Evolutionary conservation across 495 filamentous ascomycete species (phyloP).

Genomic region (Hypomontagnella monticulosa): DNA sequence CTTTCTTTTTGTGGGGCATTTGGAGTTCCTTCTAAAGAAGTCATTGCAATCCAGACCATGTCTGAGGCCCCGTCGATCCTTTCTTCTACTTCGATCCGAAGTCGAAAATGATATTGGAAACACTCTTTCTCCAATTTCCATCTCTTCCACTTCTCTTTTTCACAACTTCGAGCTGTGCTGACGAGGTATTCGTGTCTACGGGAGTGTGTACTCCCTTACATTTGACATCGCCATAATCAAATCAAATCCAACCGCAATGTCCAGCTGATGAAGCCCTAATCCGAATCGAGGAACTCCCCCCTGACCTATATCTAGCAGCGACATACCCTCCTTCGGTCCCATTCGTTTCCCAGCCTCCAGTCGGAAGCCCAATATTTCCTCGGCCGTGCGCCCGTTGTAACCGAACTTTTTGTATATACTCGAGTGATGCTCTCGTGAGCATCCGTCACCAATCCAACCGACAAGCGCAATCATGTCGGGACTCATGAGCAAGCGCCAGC

Average conservation of each 20-base stretch:
- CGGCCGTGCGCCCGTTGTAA: conserved; percentile 32
- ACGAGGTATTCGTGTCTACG: not conserved
- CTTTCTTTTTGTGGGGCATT: conserved; percentile 34
- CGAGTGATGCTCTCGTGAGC: conserved; percentile 30
- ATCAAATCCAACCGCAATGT: conserved; percentile 14
- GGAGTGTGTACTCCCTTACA: conserved; percentile 12
- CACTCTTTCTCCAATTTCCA: conserved; percentile 18
- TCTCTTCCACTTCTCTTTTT: conserved; percentile 7
- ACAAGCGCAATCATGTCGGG: conserved; percentile 55
- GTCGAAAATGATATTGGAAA: conserved; percentile 28
- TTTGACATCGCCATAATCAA: not conserved
- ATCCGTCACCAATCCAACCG: not conserved
- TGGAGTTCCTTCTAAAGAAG: conserved; percentile 3
- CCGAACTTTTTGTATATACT: conserved; percentile 8
- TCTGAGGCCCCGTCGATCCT: conserved; percentile 29
- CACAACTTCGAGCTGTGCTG: not conserved
- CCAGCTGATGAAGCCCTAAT: conserved; percentile 38
- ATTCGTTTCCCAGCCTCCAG: conserved; percentile 18
- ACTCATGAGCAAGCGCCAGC: conserved; percentile 85
- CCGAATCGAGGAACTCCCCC: conserved; percentile 35
- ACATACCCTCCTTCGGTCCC: conserved; percentile 34
- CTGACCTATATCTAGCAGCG: conserved; percentile 34
- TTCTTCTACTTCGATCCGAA: conserved; percentile 25
- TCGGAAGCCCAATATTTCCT: conserved; percentile 28
- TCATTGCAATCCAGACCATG: conserved; percentile 28